Evolutionary conservation across 192 early-diverging fungal species (phyloP), one percentile per base, ranked within the genome.

Genomic region (Paraglomus brasilianum): DNA sequence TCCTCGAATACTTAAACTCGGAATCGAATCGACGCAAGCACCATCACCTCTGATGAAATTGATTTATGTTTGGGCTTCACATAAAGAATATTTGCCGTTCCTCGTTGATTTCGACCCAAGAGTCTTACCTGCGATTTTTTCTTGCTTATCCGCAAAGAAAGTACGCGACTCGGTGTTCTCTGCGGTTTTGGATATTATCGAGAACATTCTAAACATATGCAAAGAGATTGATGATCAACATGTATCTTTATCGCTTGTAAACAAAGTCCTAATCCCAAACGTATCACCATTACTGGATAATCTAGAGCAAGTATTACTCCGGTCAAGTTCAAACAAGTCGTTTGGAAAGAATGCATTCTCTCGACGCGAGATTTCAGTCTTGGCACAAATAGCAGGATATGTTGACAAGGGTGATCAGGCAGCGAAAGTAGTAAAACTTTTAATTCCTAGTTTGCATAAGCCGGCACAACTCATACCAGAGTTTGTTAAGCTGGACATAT

Each of bases 1-100:
- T 47, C 79, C 85, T 11, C 86, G 93, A 22, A 74, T 99, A 14
- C 76, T 83, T 24, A 84, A 77, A 14, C 81, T 98, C 21, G 81
- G 80, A 36, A 72, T 72, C 15, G 97, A 99, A 74, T 94, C 93
- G 73, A 94, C 94, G 5, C 95, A 98, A 75, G 84, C 88, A 46
- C 86, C 93, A 4, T 93, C 91, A 1, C 80, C 88, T 0, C 75
- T 96, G 22, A 78, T 97, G 78, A 82, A 87, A 63, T 75, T 98
- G 44, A 80, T 99, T 41, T 69, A 75, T 8, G 78, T 86, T 3
- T 98, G 96, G 96, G 80, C 94, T 6, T 78, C 81, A 42, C 78
- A 83, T 36, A 74, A 75, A 21, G 69, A 78, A 5, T 94, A 95
- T 77, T 74, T 86, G 0, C 6, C 72, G 0, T 97, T 84, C 73